Base-by-base conservation (phyloP, 441 rosid genomes). In the Erysimum cheiri region DNA sequence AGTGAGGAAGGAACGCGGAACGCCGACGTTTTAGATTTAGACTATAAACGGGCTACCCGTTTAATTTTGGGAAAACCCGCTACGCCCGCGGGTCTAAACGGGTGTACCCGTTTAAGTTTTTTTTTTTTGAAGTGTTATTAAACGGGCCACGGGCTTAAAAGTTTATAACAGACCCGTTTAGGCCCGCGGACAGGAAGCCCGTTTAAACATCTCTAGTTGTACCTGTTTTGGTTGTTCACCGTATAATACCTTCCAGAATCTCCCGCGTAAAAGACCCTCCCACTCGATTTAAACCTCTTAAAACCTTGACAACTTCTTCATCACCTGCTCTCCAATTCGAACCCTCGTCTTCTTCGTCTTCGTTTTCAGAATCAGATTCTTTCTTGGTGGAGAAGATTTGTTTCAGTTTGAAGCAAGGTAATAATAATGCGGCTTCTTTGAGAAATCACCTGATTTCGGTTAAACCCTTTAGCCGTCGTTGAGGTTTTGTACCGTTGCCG, bases 321-420 rank as follows among this genome's bases (percentile, higher is more conserved):
- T 70, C 62, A 57, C 62, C 37, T n/a, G 29, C 49, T 49, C 64
- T 64, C 13, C 50, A 57, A 43, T 60, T 29, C 35, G 69, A 75
- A 31, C 73, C 68, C 14, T 19, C 69, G 14, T 54, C 84, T 24
- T 60, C 86, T 29, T 61, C 83, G 6, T 37, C 83, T 47, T 55
- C 78, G 19, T 32, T 15, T 50, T 44, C 75, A 15, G 43, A 37
- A 8, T 54, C 79, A 0, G 84, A 85, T 74, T 77, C 85, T 6
- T 80, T 83, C 75, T 46, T 81, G 69, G 96, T 79, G 68, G 94
- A 85, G 67, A 88, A 87, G 69, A 82, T 91, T 41, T 58, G 85
- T 47, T 70, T 82, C 67, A 74, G 68, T 78, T 73, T 91, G 55
- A 85, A 81, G 78, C 88, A 81, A 69, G 85, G 87, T 58, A 83